Evolutionary conservation across 345 rosid species (phyloP).

Genomic region (Barbarea vulgaris): DNA sequence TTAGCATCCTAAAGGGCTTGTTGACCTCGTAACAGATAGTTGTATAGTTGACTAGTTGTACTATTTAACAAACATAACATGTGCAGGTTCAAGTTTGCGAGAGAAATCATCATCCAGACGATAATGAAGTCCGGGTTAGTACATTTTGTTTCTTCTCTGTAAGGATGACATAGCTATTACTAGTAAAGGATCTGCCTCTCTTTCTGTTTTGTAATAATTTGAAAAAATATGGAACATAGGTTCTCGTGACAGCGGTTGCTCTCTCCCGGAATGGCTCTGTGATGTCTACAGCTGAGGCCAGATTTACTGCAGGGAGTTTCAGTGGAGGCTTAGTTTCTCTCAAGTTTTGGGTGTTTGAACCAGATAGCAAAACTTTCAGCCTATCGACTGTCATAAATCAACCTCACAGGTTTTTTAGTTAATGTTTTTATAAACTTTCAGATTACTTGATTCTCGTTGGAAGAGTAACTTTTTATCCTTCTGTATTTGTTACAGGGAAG

Average conservation of each 20-base stretch:
- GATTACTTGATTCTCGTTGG: background rate
- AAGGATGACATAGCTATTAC: slow-evolving; percentile 3
- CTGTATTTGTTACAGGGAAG: slow-evolving; percentile 53
- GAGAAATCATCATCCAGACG: slow-evolving; percentile 80
- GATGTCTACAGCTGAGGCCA: slow-evolving; percentile 72
- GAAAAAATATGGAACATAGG: slow-evolving; percentile 43
- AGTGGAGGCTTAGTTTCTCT: slow-evolving; percentile 71
- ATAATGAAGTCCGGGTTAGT: slow-evolving; percentile 66
- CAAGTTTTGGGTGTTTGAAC: slow-evolving; percentile 65
- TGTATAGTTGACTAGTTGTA: background rate
- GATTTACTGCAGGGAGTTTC: slow-evolving; percentile 63
- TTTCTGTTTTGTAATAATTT: slow-evolving; percentile 4
- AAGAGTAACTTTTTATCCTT: background rate
- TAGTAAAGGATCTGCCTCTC: background rate
- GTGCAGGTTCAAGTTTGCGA: slow-evolving; percentile 82
- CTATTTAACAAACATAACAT: background rate
- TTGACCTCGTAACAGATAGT: background rate
- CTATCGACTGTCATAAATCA: slow-evolving; percentile 74
- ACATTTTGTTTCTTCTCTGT: background rate
- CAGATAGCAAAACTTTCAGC: slow-evolving; percentile 54
- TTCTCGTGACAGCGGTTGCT: slow-evolving; percentile 57
- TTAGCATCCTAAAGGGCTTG: slow-evolving; percentile 27
- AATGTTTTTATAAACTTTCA: background rate
- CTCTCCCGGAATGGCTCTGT: slow-evolving; percentile 69
- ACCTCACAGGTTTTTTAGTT: slow-evolving; percentile 64